Base-by-base conservation (phyloP, 177 flowering plant species). In the Vitis hybrid region DNA sequence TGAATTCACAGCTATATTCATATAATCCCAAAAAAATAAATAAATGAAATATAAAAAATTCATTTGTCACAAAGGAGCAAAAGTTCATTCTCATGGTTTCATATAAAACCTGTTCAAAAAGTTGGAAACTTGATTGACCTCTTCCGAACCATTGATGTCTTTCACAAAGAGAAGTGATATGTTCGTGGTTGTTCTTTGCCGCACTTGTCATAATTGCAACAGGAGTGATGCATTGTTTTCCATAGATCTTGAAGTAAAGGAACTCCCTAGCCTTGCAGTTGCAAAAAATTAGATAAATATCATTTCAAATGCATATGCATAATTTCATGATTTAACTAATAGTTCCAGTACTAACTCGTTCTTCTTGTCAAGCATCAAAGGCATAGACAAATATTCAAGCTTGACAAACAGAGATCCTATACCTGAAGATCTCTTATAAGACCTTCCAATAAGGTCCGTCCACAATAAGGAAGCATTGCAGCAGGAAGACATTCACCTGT, bases 381-480 rank as follows among this genome's bases (percentile, higher is more conserved):
- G 26, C 23, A 13, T 15, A 72, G 69, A 60, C n/a, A 23, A 55
- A 49, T 19, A 52, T 58, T 18, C 21, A 73, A 30, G 18, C 62
- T 72, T 60, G 12, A 72, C 52, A 57, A 68, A 56, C 39, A 75
- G 70, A 69, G 68, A 66, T 71, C 52, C 50, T 66, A 72, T 91
- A 94, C 99, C 99, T 94, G 99, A 77, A 94, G 97, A 86, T 94
- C 99, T 84, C 99, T 93, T 64, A 94, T 87, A 81, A 94, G 95
- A 78, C 97, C 98, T 85, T 94, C 99, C 88, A 94, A 82, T 76
- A 94, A 86, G 65, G 97, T 92, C 74, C 91, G 79, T 58, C 99
- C 99, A 85, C 95, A 90, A 79, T 86, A 92, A 74, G 97, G 93
- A 81, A 94, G 97, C 97, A 94, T 90, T 64, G 99, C 99, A 77